Conservation (phyloP, 192 early-diverging fungal species). For the Gaertneriomyces sp. region DNA sequence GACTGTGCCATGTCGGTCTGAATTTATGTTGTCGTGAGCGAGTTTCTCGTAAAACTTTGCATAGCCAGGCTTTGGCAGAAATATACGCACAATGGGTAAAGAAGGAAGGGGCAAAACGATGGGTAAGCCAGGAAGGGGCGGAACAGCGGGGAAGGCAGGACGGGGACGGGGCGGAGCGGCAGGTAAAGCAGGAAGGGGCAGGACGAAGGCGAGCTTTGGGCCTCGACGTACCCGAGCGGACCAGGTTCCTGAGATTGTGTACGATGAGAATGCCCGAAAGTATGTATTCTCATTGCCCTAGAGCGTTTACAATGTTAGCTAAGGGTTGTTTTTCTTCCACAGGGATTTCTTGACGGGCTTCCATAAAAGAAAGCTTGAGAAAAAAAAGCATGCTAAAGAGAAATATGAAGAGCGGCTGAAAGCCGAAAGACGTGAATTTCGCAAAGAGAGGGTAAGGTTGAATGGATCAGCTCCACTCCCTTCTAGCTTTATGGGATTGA, state of each 20-base stretch:
- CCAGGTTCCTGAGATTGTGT: constrained; percentile 8
- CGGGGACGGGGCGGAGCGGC: too few relatives aligned
- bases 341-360: constrained; percentile 51
- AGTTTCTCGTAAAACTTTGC: too few relatives aligned
- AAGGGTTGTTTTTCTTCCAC: background rate
- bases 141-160: too few relatives aligned
- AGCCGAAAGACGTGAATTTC: constrained; percentile 31
- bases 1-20: too few relatives aligned
- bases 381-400: constrained; percentile 34
- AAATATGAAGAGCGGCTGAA: constrained; percentile 16
- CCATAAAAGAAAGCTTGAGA: constrained; percentile 45
- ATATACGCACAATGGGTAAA: too few relatives aligned
- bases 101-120: too few relatives aligned
- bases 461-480: background rate
- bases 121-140: too few relatives aligned
- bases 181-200: too few relatives aligned
- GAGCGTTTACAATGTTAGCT: background rate
- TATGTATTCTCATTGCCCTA: background rate
- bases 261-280: constrained; percentile 23
- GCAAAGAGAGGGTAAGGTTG: constrained; percentile 35
- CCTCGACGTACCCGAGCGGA: too few relatives aligned
- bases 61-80: too few relatives aligned
- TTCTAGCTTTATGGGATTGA: background rate
- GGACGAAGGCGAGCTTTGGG: too few relatives aligned
- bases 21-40: too few relatives aligned